Evolutionary conservation across 495 filamentous ascomycete species (phyloP).

Genomic region (Trichocladium uniseriatum): DNA sequence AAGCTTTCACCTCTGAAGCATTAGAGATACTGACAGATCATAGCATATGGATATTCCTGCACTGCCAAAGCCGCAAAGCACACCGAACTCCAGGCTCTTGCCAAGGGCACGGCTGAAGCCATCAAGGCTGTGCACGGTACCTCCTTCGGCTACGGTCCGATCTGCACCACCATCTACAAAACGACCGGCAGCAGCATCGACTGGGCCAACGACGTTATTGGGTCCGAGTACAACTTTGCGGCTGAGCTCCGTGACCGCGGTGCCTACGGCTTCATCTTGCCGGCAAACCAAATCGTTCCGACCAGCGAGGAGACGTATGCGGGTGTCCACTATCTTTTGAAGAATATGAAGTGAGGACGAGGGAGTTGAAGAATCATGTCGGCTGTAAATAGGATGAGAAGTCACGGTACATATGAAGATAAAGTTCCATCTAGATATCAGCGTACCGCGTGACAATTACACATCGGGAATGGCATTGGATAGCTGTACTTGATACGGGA

Average conservation of each 20-base stretch:
- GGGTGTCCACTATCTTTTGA: slow-evolving; percentile 44
- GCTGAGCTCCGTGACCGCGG: slow-evolving; percentile 38
- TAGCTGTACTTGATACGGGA: too few species aligned
- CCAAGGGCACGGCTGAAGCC: slow-evolving; percentile 30
- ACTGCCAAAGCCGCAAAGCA: slow-evolving; percentile 33
- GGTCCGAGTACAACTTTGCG: slow-evolving; percentile 47
- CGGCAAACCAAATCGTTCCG: slow-evolving; percentile 46
- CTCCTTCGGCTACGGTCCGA: slow-evolving; percentile 42
- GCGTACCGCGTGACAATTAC: too few species aligned
- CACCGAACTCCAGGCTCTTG: slow-evolving; percentile 36
- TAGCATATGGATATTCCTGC: slow-evolving; percentile 31
- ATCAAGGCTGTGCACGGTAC: slow-evolving; percentile 42
- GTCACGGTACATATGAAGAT: too few species aligned
- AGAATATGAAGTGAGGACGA: slow-evolving; percentile 27
- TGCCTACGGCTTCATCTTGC: slow-evolving; percentile 49
- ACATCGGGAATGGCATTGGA: too few species aligned
- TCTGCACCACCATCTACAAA: slow-evolving; percentile 51
- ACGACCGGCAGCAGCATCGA: slow-evolving; percentile 47
- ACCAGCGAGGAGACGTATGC: slow-evolving; percentile 45
- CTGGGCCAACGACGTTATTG: slow-evolving; percentile 43
- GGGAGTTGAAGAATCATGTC: too few species aligned
- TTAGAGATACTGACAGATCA: too few species aligned
- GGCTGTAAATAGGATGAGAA: too few species aligned
- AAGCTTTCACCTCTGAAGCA: too few species aligned
- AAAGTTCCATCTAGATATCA: too few species aligned